Conservation (phyloP, 768 basidiomycete species). For the Exsudoporus frostii region DNA sequence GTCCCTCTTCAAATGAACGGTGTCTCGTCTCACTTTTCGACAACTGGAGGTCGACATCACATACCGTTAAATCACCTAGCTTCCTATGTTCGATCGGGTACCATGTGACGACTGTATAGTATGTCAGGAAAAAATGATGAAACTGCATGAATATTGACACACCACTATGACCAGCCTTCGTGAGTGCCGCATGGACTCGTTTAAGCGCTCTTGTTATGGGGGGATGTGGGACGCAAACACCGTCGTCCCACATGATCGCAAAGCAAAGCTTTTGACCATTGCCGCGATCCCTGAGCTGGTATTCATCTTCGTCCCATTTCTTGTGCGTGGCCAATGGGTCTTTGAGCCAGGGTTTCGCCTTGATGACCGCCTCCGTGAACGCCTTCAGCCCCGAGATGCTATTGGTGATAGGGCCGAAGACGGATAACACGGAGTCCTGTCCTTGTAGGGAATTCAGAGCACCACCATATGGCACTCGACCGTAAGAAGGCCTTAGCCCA, state of each 20-base stretch:
- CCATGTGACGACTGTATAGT: slow-evolving; percentile 64
- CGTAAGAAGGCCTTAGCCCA: slow-evolving; percentile 65
- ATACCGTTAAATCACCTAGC: slow-evolving; percentile 41
- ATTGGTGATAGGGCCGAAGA: slow-evolving; percentile 68
- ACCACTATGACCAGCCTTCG: slow-evolving; percentile 66
- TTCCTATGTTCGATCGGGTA: slow-evolving; percentile 50
- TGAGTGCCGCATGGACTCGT: slow-evolving; percentile 51
- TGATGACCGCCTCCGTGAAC: slow-evolving; percentile 65
- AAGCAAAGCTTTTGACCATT: slow-evolving; percentile 51
- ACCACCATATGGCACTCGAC: slow-evolving; percentile 69
- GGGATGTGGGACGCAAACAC: slow-evolving; percentile 56
- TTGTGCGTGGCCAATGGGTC: slow-evolving; percentile 61
- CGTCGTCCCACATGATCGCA: slow-evolving; percentile 67
- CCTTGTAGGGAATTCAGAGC: slow-evolving; percentile 65
- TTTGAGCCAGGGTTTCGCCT: slow-evolving; percentile 58
- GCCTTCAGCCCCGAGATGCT: slow-evolving; percentile 58
- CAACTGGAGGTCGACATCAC: slow-evolving; percentile 17
- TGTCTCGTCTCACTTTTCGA: background rate
- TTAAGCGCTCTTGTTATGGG: slow-evolving; percentile 62
- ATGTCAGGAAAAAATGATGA: background rate
- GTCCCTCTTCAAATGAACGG: slow-evolving; percentile 22
- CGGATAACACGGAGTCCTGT: slow-evolving; percentile 66
- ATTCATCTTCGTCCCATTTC: slow-evolving; percentile 59
- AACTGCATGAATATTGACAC: slow-evolving; percentile 2
- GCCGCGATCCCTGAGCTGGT: slow-evolving; percentile 57